Conservation (phyloP, 2,329 filamentous ascomycete genomes). For the Epichloe hybrida region DNA sequence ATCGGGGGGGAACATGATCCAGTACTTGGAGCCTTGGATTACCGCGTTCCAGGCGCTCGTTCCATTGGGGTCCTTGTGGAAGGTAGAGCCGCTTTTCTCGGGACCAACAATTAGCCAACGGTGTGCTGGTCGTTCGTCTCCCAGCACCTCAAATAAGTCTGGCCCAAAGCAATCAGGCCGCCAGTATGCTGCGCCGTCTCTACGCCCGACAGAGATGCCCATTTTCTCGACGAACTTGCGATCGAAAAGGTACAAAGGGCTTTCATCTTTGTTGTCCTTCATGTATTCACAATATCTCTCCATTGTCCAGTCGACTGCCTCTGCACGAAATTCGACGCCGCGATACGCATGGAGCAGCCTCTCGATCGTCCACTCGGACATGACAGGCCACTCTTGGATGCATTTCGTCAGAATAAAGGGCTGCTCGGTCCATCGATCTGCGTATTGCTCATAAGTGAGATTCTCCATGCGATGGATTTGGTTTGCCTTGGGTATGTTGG, state of each 20-base stretch:
- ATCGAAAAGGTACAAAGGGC: constrained; percentile 87
- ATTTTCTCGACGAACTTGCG: constrained; percentile 79
- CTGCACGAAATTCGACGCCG: constrained; percentile 64
- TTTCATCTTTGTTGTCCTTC: constrained; percentile 67
- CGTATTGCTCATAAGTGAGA: constrained; percentile 61
- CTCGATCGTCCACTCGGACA: constrained; percentile 59
- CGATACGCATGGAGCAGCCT: constrained; percentile 50
- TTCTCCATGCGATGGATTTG: constrained; percentile 56
- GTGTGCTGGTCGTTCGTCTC: constrained; percentile 66
- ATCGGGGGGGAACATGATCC: constrained; percentile 91
- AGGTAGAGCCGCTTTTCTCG: constrained; percentile 76
- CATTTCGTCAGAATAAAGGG: constrained; percentile 81
- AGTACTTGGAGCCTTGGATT: constrained; percentile 82
- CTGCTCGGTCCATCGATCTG: constrained; percentile 57
- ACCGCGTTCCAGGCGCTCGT: constrained; percentile 90
- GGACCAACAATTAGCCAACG: constrained; percentile 91
- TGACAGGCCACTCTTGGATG: constrained; percentile 71
- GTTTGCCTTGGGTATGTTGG: constrained; percentile 60
- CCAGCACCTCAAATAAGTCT: constrained; percentile 73
- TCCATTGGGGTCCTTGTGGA: constrained; percentile 71
- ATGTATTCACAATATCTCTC: constrained; percentile 74
- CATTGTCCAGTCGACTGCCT: constrained; percentile 86
- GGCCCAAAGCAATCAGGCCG: constrained; percentile 72
- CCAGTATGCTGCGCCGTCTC: constrained; percentile 51
- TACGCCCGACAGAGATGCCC: constrained; percentile 46